Conservation (phyloP, 352 stramenopile genomes). For the Phytophthora vignae region DNA sequence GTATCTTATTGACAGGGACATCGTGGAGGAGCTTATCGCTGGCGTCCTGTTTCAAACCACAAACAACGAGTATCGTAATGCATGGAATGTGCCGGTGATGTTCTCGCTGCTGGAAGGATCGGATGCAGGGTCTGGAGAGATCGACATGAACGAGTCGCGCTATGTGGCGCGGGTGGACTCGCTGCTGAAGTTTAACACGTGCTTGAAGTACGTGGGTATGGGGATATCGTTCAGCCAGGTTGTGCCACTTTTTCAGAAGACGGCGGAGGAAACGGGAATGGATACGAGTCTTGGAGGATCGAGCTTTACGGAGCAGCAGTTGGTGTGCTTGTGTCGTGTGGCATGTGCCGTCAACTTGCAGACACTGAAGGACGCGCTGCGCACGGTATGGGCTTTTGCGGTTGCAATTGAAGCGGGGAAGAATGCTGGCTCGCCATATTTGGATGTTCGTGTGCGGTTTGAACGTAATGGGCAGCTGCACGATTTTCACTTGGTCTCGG, state of each 20-base stretch:
- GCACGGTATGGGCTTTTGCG: slow-evolving; percentile 35
- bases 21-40: slow-evolving; percentile 34
- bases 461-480: slow-evolving; percentile 29
- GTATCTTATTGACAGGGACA: slow-evolving; percentile 36
- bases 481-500: slow-evolving; percentile 38
- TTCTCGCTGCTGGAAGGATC: slow-evolving; percentile 23
- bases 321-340: slow-evolving; percentile 36
- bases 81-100: slow-evolving; percentile 35
- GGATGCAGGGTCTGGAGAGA: slow-evolving; percentile 7
- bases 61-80: slow-evolving; percentile 31
- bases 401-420: slow-evolving; percentile 30
- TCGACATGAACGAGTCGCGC: slow-evolving; percentile 32
- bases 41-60: slow-evolving; percentile 27
- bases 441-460: slow-evolving; percentile 39
- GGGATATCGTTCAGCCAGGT: slow-evolving; percentile 38
- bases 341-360: slow-evolving; percentile 42
- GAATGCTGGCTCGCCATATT: slow-evolving; percentile 25
- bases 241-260: slow-evolving; percentile 33
- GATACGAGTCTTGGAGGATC: slow-evolving; percentile 18
- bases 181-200: slow-evolving; percentile 41
- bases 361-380: slow-evolving; percentile 36
- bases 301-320: slow-evolving; percentile 31
- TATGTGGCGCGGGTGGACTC: slow-evolving; percentile 39
- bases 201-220: slow-evolving; percentile 40
- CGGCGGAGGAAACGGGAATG: slow-evolving; percentile 36